Conservation (phyloP, 768 basidiomycete species). For the Sutorius australiensis region DNA sequence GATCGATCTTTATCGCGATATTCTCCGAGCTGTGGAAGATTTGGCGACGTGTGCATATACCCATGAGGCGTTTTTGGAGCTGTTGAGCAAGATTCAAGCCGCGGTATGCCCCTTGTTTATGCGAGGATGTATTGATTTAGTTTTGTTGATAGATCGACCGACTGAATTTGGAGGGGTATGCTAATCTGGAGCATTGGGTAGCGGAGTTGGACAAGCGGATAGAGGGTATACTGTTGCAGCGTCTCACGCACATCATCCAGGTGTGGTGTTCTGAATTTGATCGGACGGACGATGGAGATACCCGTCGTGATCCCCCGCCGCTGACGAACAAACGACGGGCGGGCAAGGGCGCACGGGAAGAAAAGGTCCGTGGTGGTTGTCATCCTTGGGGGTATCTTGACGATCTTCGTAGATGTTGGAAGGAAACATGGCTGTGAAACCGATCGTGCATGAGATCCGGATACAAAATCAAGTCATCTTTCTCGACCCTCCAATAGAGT, state of each 20-base stretch:
- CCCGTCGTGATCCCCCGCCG: conserved; percentile 48
- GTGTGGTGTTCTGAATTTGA: conserved; percentile 90
- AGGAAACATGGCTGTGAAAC: conserved; percentile 70
- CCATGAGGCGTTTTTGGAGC: conserved; percentile 73
- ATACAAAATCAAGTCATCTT: conserved; percentile 99
- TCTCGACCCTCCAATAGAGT: conserved; percentile 95
- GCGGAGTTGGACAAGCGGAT: conserved; percentile 79
- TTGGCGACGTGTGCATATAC: conserved; percentile 85
- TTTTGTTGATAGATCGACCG: conserved; percentile 72
- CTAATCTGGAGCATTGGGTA: conserved; percentile 92
- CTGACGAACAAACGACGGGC: conserved; percentile 60
- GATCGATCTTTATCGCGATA: conserved; percentile 87
- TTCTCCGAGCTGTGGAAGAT: conserved; percentile 80
- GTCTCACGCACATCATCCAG: conserved; percentile 74
- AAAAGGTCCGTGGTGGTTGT: conserved; percentile 51
- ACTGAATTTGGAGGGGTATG: conserved; percentile 93
- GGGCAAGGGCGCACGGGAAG: conserved; percentile 72
- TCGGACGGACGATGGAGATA: conserved; percentile 64
- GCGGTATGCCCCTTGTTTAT: conserved; percentile 49
- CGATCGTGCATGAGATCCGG: conserved; percentile 91
- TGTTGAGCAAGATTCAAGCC: conserved; percentile 77
- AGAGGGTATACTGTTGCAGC: conserved; percentile 71
- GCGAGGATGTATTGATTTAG: neutral
- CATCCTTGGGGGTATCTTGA: neutral
- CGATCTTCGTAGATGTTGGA: conserved; percentile 56